Evolutionary conservation across 345 rosid genomes (phyloP), one percentile per base, ranked within the genome.

Genomic region (Capsella bursapastoris): DNA sequence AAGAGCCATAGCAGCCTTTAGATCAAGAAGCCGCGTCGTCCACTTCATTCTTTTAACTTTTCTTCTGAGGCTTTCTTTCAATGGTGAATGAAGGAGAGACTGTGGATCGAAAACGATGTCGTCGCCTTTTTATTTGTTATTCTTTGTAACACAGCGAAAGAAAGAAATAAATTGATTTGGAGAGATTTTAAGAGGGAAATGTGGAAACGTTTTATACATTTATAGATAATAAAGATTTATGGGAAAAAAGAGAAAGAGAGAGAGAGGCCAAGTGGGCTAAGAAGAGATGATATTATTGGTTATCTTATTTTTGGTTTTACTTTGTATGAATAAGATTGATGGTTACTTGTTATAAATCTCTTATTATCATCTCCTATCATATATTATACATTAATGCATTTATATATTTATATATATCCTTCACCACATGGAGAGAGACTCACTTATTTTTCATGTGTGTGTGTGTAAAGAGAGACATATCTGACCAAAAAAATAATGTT

Each of bases 191-290:
- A 29, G 77, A 77, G 72, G 67, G 71, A 50, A 64, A 57, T 63
- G 40, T 64, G 50, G 60, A 64, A 64, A 56, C 12, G 52, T 64
- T 56, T 59, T 15, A 7, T 66, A 11, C 31, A 31, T 29, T 5
- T 64, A 64, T 53, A 40, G 45, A 53, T 35, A 52, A 41, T 29
- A 60, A 32, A 60, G 28, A 44, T 14, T 0, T 61, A 6, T n/a
- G 13, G 47, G 53, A 52, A 35, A 70, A 70, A 11, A 43, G 60
- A 70, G 75, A 70, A 63, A 76, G 31, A 44, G 75, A 76, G 74
- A 76, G 79, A 69, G 57, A 69, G 57, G 29, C 18, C 80, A 76
- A 76, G 80, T 70, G 75, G 75, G 75, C 7, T 18, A 62, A 68
- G 49, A 74, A 55, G 22, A 43, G 32, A 18, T 50, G 74, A 61